These are phyloP conservation scores for Actinomortierella wolfii DNA, from an alignment of 371 early-diverging fungal genomes.

Conservation along the genomic window DNA sequence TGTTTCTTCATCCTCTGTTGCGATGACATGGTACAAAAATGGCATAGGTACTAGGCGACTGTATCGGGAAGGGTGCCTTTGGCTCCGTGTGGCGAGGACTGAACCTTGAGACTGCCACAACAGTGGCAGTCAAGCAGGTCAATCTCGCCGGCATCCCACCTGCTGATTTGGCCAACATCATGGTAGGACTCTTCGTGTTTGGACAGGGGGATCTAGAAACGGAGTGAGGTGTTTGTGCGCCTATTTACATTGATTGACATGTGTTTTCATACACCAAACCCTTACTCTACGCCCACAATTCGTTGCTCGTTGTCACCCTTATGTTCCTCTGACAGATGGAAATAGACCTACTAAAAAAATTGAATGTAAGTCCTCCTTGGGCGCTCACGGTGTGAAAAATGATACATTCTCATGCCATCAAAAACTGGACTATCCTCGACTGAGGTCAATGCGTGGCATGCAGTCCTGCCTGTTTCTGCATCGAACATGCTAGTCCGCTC, in stretches of 20 bases:
- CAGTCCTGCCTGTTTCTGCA: not conserved
- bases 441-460: not conserved
- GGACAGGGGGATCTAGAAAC: not conserved
- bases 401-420: not conserved
- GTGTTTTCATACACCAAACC: too few species aligned
- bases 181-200: conserved; percentile 48
- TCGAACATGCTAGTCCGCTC: not conserved
- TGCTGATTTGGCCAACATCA: conserved; percentile 56
- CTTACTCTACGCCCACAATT: too few species aligned
- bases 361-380: conserved; percentile 52
- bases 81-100: conserved; percentile 77
- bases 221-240: not conserved
- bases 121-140: conserved; percentile 79
- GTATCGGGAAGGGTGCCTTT: conserved; percentile 82
- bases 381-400: not conserved
- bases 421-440: conserved; percentile 4
- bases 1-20: not conserved
- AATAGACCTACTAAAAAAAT: conserved; percentile 67
- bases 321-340: conserved; percentile 54
- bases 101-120: conserved; percentile 72
- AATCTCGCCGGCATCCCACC: conserved; percentile 52
- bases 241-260: too few species aligned
- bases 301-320: too few species aligned
- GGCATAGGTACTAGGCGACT: conserved; percentile 72
- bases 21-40: not conserved